A percentile compares a stretch with the other conserved stretches of the same genome.
These are phyloP conservation scores for Cryptococcus jaspeensis DNA, from an alignment of 1,284 basidiomycete genomes.

Conservation along the genomic window DNA sequence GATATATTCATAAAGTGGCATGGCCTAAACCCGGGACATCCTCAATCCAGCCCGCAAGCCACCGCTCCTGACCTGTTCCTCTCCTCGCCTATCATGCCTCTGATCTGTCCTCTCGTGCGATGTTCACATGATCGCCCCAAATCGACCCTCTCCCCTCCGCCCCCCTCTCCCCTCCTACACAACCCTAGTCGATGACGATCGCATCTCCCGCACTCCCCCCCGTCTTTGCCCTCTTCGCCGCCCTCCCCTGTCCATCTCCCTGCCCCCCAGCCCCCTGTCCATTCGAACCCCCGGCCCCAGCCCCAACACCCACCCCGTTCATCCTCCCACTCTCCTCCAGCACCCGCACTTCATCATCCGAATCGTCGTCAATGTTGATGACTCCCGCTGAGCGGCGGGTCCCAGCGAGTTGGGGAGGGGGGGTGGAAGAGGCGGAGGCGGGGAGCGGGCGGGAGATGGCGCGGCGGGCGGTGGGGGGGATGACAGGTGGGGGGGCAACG, in stretches of 20 bases:
- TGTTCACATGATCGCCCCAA: too few relatives aligned
- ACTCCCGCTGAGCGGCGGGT: conserved; percentile 14
- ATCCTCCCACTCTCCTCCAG: conserved; percentile 1
- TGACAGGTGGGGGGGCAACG: conserved; percentile 8
- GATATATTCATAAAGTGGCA: too few relatives aligned
- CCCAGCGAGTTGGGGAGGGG: conserved; percentile 24
- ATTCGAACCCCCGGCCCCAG: conserved; percentile 3
- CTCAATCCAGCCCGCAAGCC: too few relatives aligned
- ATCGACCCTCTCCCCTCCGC: too few relatives aligned
- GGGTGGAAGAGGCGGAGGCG: conserved; percentile 3
- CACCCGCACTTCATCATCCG: conserved; percentile 6
- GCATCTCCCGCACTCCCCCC: conserved; percentile 14
- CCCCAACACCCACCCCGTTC: conserved; percentile 6
- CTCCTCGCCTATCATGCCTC: too few relatives aligned
- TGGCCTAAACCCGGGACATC: too few relatives aligned
- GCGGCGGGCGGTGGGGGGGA: conserved; percentile 4
- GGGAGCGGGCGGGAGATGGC: conserved; percentile 7
- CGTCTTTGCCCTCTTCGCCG: neutral
- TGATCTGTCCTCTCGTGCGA: too few relatives aligned
- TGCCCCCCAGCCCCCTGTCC: conserved; percentile 4
- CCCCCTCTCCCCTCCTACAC: too few relatives aligned
- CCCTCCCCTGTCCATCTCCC: neutral
- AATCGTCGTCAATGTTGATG: conserved; percentile 12
- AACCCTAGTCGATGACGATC: conserved; percentile 14
- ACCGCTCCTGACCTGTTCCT: too few relatives aligned